Evolutionary conservation across 495 filamentous ascomycete genomes (phyloP).

Genomic region (Aspergillus heteromorphus): DNA sequence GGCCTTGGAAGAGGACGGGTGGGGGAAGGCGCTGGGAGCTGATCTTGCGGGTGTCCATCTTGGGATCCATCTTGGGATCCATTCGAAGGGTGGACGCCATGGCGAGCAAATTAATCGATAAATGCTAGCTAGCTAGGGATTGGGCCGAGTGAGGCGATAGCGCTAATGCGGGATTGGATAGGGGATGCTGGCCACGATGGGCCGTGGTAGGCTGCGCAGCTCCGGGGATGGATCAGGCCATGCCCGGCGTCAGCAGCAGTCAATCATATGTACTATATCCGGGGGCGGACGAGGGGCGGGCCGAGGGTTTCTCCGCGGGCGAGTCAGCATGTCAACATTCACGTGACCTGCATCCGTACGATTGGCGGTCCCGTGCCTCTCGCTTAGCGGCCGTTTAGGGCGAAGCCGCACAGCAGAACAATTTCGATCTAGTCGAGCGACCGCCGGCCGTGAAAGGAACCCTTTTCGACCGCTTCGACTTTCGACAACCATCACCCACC

Average conservation of each 20-base stretch:
- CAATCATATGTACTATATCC: neutral
- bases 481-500: conserved; percentile 40
- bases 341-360: no score
- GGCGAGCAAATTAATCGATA: no score
- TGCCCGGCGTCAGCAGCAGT: neutral
- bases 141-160: no score
- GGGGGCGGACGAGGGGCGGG: conserved; percentile 9
- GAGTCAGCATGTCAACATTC: no score
- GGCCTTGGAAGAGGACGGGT: conserved; percentile 72
- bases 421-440: conserved; percentile 24
- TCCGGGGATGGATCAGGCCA: neutral
- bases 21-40: conserved; percentile 62
- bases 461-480: conserved; percentile 39
- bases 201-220: no score
- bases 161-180: no score
- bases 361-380: conserved; percentile 36
- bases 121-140: no score
- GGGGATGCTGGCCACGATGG: no score
- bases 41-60: conserved; percentile 27
- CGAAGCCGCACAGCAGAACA: conserved; percentile 27
- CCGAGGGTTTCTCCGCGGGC: no score
- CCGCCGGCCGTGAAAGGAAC: conserved; percentile 32
- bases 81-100: conserved; percentile 20
- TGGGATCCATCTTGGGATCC: conserved; percentile 15
- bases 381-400: conserved; percentile 36